Base-by-base conservation (phyloP, 2,329 filamentous ascomycete genomes). In the Ceratocystiopsis brevicomis region DNA sequence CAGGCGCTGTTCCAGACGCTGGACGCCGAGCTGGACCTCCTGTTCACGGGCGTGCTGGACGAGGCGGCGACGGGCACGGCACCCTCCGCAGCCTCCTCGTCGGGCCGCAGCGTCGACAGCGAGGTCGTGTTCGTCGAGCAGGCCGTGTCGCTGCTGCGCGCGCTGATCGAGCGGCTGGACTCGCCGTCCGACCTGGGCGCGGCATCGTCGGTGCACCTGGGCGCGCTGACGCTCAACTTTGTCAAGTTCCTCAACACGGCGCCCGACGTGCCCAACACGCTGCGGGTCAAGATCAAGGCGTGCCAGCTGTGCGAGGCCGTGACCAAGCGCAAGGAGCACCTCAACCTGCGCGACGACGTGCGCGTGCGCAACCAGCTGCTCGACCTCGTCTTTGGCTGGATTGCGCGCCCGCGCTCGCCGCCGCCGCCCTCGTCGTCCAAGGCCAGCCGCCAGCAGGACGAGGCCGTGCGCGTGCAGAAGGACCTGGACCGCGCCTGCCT, bases 321-420 rank as follows among this genome's bases (percentile, higher is more conserved):
- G 33, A 76, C 70, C 13, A 71, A 69, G 55, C 69, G 76, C 49
- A 81, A 79, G 51, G 76, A 81, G 51, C 69, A 80, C 41, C 59
- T 81, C 37, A 81, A 79, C 50, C 60, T 81, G 12, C 67, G 77
- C 41, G 76, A 81, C 50, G 77, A 81, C 54, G 72, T 81, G 36
- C 69, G 75, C 25, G 77, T 79, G 51, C 64, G 77, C 43, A 81
- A 81, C 49, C 76, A 80, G 52, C 61, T 81, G 14, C 61, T 81
- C 12, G 76, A 80, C 53, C 74, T 75, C 45, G 72, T 80, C 34
- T 78, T 78, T 48, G 67, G 72, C 46, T 81, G 77, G 77, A 78
- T 81, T 50, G 69, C 74, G 21, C 65, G 75, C 12, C 72, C 73
- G 16, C 66, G 68, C 14, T 69, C 71, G 16, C 66, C 71, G 16